Evolutionary conservation across 2,329 filamentous ascomycete species (phyloP).

Genomic region (Arthrobotrys conoides): DNA sequence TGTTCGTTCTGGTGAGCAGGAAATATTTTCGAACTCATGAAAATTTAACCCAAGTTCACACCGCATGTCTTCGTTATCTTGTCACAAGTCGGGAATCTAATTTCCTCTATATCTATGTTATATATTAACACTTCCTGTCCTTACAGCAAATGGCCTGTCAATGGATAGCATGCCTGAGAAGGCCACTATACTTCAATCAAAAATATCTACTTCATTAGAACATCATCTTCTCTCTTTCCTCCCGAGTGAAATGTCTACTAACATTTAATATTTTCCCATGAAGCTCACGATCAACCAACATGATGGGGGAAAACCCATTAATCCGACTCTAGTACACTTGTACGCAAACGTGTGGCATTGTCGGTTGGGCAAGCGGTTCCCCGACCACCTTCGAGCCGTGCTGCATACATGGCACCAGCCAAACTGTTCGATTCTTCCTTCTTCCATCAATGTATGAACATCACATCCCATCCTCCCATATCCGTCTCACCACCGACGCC

Average conservation of each 20-base stretch:
- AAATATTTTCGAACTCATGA: neutral
- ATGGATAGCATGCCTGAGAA: slow-evolving; percentile 8
- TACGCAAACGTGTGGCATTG: neutral
- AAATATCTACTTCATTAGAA: neutral
- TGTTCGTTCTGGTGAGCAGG: neutral
- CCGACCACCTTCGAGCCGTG: slow-evolving; percentile 8
- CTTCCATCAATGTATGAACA: too few species aligned
- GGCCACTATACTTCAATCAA: slow-evolving; percentile 9
- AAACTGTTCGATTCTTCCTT: neutral
- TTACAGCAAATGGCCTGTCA: slow-evolving; percentile 26
- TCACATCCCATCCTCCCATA: neutral
- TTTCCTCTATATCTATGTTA: slow-evolving; percentile 3
- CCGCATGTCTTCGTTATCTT: neutral
- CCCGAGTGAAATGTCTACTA: neutral
- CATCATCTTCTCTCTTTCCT: neutral
- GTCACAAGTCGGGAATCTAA: slow-evolving; percentile 24
- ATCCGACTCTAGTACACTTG: neutral
- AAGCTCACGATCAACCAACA: neutral
- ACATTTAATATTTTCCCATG: too few species aligned
- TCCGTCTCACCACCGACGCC: neutral
- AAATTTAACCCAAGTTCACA: neutral
- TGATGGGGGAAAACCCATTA: neutral
- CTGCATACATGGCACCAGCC: neutral
- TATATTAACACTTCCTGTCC: slow-evolving; percentile 23
- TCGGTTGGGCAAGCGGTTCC: slow-evolving; percentile 20